Evolutionary conservation across 768 basidiomycete genomes (phyloP), one percentile per base, ranked within the genome.

Genomic region (Tulasnella sp.): DNA sequence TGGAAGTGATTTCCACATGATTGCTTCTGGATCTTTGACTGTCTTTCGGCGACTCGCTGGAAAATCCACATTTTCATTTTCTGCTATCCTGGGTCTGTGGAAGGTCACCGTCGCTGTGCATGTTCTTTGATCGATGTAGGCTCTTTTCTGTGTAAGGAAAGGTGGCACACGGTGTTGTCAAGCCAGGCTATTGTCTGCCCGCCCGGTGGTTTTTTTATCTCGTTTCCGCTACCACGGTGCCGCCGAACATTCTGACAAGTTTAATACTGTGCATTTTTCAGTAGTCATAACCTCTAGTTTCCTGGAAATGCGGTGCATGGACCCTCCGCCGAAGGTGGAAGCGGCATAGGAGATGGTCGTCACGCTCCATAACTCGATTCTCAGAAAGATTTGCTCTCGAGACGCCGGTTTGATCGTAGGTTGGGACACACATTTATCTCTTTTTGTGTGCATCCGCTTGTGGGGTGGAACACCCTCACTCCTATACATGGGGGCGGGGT

Each of bases 11-110:
- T 34, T 31, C 5, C 11, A 64, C 58, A 34, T 4, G 5, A 64
- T 25, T 1, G 58, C 58, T 64, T 64, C 58, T 64, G 29, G 31
- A 5, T 34, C 58, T 14, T 64, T 14, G 58, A 34, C 29, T 64
- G 58, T 64, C 58, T 64, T 64, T 64, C 58, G 58, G 58, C 58
- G 58, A 64, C 58, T 64, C 31, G 58, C 58, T 64, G 58, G 58
- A 64, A 64, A 64, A 64, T 64, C 29, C 58, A 34, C 22, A 6
- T 64, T 64, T 64, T 64, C 58, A 64, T 64, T 64, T 64, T 64
- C 58, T 64, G 58, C 31, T 64, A 34, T 64, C 29, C 58, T 64
- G 58, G 58, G 58, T 64, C 58, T 29, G 58, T 64, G 25, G 58
- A 64, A 64, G 58, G 58, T 64, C 58, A 11, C 58, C 58, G 58